Evolutionary conservation across 2,329 filamentous ascomycete genomes (phyloP).

Genomic region (Curvularia lunata): DNA sequence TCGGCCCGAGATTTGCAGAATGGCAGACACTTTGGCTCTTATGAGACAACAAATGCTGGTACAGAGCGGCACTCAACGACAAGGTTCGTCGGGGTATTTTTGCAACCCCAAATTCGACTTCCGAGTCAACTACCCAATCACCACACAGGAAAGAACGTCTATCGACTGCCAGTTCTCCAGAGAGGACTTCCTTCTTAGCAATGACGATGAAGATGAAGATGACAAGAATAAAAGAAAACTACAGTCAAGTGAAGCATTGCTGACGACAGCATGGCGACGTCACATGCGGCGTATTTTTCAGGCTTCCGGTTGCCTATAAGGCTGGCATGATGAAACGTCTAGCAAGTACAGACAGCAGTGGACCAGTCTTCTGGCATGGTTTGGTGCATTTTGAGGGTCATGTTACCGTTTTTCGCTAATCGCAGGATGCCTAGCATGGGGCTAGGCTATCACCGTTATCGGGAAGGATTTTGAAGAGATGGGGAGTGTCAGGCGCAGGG

Average conservation of each 20-base stretch:
- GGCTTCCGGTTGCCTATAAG: conserved; percentile 8
- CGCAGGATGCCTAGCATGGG: neutral
- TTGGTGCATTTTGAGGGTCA: neutral
- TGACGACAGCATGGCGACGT: conserved; percentile 4
- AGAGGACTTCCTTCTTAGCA: neutral
- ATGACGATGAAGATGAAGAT: neutral
- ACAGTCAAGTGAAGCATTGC: conserved; percentile 1
- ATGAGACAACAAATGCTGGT: conserved; percentile 26
- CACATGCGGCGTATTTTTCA: conserved; percentile 5
- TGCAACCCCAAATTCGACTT: conserved; percentile 7
- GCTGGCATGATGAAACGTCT: no score
- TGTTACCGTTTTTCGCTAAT: neutral
- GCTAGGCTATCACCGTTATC: neutral
- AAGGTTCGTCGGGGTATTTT: neutral
- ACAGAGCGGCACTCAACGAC: conserved; percentile 1
- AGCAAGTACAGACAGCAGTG: neutral
- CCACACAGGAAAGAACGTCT: neutral
- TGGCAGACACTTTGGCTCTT: conserved; percentile 19
- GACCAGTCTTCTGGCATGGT: neutral
- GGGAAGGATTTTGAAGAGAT: neutral
- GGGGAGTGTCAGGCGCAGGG: neutral
- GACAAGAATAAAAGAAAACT: neutral
- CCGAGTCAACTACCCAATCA: conserved; percentile 6
- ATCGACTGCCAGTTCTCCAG: conserved; percentile 2
- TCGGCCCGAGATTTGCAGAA: conserved; percentile 17